Conservation (phyloP, 163 green algal species). For the Scenedesmus sp. region DNA sequence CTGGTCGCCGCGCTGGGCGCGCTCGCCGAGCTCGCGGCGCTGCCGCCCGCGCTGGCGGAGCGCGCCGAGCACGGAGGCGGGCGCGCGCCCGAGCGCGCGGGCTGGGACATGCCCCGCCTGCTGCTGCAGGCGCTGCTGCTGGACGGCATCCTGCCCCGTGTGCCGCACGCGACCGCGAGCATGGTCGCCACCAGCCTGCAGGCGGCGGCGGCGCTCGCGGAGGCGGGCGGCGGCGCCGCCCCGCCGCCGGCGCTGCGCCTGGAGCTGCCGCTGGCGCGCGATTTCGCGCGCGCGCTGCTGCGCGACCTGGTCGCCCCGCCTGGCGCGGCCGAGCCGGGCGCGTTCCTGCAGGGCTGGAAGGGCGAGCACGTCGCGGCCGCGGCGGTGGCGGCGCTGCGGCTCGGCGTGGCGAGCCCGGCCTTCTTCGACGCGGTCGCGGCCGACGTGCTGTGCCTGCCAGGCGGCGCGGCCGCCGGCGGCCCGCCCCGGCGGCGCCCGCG, state of each 20-base stretch:
- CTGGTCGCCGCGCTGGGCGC: constrained; percentile 16
- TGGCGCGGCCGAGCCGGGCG: neutral
- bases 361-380: constrained; percentile 26
- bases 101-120: too few relatives aligned
- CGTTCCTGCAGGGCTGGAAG: constrained; percentile 25
- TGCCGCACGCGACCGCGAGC: constrained; percentile 4
- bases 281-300: constrained; percentile 14
- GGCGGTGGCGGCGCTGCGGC: constrained; percentile 4
- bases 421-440: constrained; percentile 28
- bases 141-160: constrained; percentile 10
- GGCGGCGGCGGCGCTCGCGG: constrained; percentile 16
- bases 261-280: neutral
- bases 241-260: too few relatives aligned
- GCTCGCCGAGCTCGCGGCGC: neutral
- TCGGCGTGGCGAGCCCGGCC: neutral
- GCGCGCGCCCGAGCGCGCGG: too few relatives aligned
- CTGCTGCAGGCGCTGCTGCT: constrained; percentile 31
- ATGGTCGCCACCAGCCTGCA: constrained; percentile 6
- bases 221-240: too few relatives aligned
- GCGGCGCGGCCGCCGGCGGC: neutral
- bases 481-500: neutral
- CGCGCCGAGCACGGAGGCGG: too few relatives aligned
- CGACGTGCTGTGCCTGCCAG: neutral
- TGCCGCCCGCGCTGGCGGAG: neutral
- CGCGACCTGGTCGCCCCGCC: neutral